phyloP scores from a whole-genome alignment of 768 basidiomycete genomes.

The Boletus tomentosulus region DNA sequence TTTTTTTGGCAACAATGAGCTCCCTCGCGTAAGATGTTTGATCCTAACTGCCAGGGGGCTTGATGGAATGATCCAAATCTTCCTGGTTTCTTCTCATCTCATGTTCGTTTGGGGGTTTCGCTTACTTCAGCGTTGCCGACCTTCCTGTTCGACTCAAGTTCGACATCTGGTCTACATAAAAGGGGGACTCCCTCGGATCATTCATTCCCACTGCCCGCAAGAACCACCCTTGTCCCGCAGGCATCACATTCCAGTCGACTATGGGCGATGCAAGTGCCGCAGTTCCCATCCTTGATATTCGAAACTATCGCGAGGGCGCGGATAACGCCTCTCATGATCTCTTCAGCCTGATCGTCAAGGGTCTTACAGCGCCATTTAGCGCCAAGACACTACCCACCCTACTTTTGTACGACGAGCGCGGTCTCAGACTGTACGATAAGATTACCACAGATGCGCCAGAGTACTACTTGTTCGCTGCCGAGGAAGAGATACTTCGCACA shows the following conservation, averaged over 20 bases:
- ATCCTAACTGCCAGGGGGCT: not conserved
- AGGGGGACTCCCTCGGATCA: not conserved
- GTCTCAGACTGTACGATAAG: constrained; percentile 80
- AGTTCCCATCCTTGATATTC: constrained; percentile 22
- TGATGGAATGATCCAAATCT: not conserved
- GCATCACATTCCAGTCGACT: not conserved
- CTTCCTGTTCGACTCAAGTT: not conserved
- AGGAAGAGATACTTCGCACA: constrained; percentile 76
- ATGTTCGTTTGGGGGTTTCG: not conserved
- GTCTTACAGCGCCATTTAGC: constrained; percentile 51
- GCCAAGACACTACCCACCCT: constrained; percentile 72
- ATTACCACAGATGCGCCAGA: constrained; percentile 75
- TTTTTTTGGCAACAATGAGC: not conserved
- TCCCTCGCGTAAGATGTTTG: not conserved
- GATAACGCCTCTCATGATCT: constrained; percentile 30
- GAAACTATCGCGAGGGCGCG: constrained; percentile 7
- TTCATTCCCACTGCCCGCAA: not conserved
- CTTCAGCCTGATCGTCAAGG: constrained; percentile 45
- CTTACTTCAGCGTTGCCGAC: constrained; percentile 12
- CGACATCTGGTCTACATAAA: not conserved
- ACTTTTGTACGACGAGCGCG: constrained; percentile 82
- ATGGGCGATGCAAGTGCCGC: constrained; percentile 22
- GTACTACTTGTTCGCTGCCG: constrained; percentile 89
- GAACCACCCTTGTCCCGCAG: not conserved
- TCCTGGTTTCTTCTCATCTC: not conserved